A percentile compares a stretch with the other conserved stretches of the same genome.
Conservation (phyloP, 2,329 filamentous ascomycete species). For the Lomentospora prolificans region DNA sequence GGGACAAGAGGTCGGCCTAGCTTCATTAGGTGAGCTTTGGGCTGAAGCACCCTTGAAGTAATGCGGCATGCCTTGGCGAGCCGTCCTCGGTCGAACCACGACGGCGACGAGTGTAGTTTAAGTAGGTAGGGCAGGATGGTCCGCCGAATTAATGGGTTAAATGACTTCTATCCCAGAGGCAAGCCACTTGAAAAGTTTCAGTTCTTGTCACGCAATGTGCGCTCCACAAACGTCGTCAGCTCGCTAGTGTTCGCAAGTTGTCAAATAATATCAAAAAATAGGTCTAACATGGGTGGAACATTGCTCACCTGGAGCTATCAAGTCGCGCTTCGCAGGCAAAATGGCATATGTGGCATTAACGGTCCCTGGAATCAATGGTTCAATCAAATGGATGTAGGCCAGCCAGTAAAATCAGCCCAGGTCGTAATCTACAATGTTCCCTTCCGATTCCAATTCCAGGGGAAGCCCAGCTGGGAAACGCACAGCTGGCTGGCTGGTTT, state of each 20-base stretch:
- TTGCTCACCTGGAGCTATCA: not conserved
- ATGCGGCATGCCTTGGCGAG: no score
- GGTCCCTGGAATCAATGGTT: not conserved
- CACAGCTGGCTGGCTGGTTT: not conserved
- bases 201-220: not conserved
- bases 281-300: not conserved
- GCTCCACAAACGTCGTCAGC: not conserved
- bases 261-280: no score
- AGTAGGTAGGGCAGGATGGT: not conserved
- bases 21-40: no score
- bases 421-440: not conserved
- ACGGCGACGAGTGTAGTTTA: no score
- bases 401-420: not conserved
- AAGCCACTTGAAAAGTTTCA: not conserved
- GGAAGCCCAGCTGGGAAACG: not conserved
- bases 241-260: no score
- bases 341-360: constrained; percentile 6
- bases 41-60: no score
- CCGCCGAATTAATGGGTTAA: not conserved
- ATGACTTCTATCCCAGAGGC: no score
- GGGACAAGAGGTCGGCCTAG: no score
- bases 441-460: not conserved
- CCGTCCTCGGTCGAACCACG: no score
- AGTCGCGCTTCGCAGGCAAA: not conserved
- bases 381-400: not conserved